A percentile compares a stretch with the other conserved stretches of the same genome.
Evolutionary conservation across 805 yeast species (phyloP).

Genomic region (Wickerhamiella kazuoi): DNA sequence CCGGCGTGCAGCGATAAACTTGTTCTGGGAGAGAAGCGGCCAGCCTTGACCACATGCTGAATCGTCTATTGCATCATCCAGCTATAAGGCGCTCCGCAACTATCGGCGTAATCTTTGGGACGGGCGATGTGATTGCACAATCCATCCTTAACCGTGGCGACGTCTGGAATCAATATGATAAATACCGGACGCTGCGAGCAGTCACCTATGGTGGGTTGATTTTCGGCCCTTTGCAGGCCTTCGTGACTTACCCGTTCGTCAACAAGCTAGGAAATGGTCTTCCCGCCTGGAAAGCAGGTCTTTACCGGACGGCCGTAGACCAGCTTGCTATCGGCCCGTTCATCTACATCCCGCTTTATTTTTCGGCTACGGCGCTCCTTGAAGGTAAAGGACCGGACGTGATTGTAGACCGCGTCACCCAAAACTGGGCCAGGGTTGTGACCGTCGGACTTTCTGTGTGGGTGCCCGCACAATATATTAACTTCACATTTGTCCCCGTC

Average conservation of each 20-base stretch:
- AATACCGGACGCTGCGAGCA: conserved; percentile 40
- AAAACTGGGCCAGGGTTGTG: conserved; percentile 39
- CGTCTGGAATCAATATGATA: conserved; percentile 11
- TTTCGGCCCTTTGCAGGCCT: conserved; percentile 59
- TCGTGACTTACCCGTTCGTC: conserved; percentile 43
- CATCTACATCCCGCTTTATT: conserved; percentile 55
- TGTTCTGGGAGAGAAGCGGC: too few species aligned
- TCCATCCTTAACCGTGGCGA: conserved; percentile 29
- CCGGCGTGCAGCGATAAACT: too few species aligned
- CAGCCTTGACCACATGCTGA: neutral
- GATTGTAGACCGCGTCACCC: conserved; percentile 20
- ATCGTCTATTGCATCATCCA: conserved; percentile 12
- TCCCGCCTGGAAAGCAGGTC: conserved; percentile 20
- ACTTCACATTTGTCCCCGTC: conserved; percentile 57
- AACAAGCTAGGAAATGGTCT: conserved; percentile 23
- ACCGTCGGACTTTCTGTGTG: conserved; percentile 69
- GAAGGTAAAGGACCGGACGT: conserved; percentile 32
- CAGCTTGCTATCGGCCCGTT: conserved; percentile 62
- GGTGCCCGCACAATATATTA: conserved; percentile 66
- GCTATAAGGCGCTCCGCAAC: conserved; percentile 27
- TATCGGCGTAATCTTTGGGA: conserved; percentile 32
- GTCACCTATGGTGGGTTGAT: conserved; percentile 51
- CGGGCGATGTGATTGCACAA: conserved; percentile 68
- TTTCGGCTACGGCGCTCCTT: conserved; percentile 44
- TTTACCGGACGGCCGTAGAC: conserved; percentile 44